These are phyloP conservation scores for Wakefieldia striispora DNA, from an alignment of 768 basidiomycete species.

Conservation along the genomic window DNA sequence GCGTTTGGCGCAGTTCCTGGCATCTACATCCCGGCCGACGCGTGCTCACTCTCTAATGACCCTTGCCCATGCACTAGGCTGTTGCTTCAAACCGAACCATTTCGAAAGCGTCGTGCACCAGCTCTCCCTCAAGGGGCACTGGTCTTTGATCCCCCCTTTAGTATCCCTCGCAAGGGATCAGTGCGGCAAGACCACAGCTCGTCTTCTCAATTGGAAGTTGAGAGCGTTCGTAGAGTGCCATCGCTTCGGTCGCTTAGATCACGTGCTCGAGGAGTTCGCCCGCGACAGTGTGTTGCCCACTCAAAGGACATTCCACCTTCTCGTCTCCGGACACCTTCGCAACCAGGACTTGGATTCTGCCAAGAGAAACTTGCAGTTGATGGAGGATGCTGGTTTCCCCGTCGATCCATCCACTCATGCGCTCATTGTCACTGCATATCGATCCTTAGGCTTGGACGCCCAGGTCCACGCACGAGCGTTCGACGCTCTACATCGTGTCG, in stretches of 20 bases:
- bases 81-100: slow-evolving; percentile 46
- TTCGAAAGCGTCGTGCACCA: slow-evolving; percentile 58
- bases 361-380: slow-evolving; percentile 48
- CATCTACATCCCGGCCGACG: slow-evolving; percentile 34
- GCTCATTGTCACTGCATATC: slow-evolving; percentile 56
- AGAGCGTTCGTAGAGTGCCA: slow-evolving; percentile 58
- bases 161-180: slow-evolving; percentile 50
- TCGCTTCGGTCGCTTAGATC: slow-evolving; percentile 44
- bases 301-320: slow-evolving; percentile 65
- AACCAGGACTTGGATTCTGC: slow-evolving; percentile 63
- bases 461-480: slow-evolving; percentile 54
- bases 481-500: slow-evolving; percentile 42
- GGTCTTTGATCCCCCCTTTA: slow-evolving; percentile 49
- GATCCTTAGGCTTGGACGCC: slow-evolving; percentile 54
- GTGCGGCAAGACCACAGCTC: slow-evolving; percentile 46
- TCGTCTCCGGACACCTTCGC: slow-evolving; percentile 65
- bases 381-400: slow-evolving; percentile 56
- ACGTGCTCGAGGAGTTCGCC: slow-evolving; percentile 51
- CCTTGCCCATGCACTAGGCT: slow-evolving; percentile 50
- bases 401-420: slow-evolving; percentile 59
- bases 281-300: slow-evolving; percentile 45
- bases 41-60: slow-evolving; percentile 45
- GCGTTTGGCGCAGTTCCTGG: slow-evolving; percentile 35
- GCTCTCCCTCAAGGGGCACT: slow-evolving; percentile 45
- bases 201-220: slow-evolving; percentile 70